Evolutionary conservation across 140 eudicot genomes (phyloP).

Genomic region (Anethum foeniculum): DNA sequence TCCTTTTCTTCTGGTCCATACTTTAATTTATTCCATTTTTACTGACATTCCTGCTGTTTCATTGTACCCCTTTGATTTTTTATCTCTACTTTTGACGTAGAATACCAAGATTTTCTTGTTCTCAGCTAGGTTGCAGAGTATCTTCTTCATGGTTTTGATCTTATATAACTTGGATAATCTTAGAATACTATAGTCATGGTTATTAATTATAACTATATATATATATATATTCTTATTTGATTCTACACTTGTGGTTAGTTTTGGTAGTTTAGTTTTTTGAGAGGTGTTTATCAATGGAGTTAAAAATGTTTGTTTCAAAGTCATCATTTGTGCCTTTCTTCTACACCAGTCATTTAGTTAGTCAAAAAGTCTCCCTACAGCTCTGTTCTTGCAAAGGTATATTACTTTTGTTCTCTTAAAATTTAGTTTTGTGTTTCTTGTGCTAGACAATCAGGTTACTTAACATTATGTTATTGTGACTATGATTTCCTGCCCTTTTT

Average conservation of each 20-base stretch:
- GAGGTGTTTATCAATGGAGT: slow-evolving; percentile 31
- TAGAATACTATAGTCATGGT: background rate
- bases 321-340: slow-evolving; percentile 25
- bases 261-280: slow-evolving; percentile 14
- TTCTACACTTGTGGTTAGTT: slow-evolving; percentile 20
- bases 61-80: slow-evolving; percentile 6
- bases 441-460: background rate
- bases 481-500: background rate
- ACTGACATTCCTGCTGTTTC: slow-evolving; percentile 7
- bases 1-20: background rate
- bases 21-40: background rate
- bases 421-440: background rate
- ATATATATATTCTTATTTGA: background rate
- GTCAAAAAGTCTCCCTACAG: slow-evolving; percentile 20
- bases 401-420: background rate
- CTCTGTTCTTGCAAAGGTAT: slow-evolving; percentile 61
- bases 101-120: slow-evolving; percentile 11
- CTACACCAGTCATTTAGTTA: slow-evolving; percentile 22
- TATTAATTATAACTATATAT: background rate
- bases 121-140: background rate
- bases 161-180: background rate
- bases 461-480: background rate
- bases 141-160: background rate
- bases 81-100: background rate
- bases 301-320: slow-evolving; percentile 33